Base-by-base conservation (phyloP, 192 early-diverging fungal genomes). In the Coemansia sp. region DNA sequence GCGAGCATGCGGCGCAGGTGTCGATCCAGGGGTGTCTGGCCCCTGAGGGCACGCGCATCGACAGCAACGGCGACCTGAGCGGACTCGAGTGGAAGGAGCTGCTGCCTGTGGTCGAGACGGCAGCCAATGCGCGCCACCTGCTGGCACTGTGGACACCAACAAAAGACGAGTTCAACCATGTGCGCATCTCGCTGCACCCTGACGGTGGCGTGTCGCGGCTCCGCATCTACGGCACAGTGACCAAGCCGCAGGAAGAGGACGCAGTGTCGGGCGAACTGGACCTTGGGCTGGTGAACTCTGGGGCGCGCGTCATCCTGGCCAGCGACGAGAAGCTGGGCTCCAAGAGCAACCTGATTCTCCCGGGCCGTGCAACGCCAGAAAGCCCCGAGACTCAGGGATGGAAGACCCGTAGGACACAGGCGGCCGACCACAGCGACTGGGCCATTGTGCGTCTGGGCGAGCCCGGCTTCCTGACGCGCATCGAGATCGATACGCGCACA, bases 401-500 rank as follows among this genome's bases (percentile, higher is more conserved):
- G 95, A 92, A 95, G 73, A 97, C 93, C 3, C 73, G 77, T 45
- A 83, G 89, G 23, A 90, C 89, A 6, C 86, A 91, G 37, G 30
- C 62, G 2, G 75, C 70, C 10, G 82, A 83, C 27, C 85, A 89
- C 64, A 76, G 75, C 52, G 89, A 97, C 64, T 90, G 86, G 84
- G 88, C 86, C 8, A 81, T 89, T 28, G 79, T 96, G 47, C 73
- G 82, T 37, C 84, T 96, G 36, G 93, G 90, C 34, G 79, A 79
- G 64, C 79, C 84, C 11, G 91, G 91, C 5, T 87, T 87, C 60
- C 74, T 96, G n/a, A 73, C 86, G 19, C 72, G 86, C 57, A 83
- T 90, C 29, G 89, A 91, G 57, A 68, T 96, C 19, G 94, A 96
- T 68, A 97, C 94, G 7, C 83, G 84, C 34, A 83, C 87, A 36